Conservation (phyloP, 2,329 filamentous ascomycete genomes). For the Aspergillus proliferans region DNA sequence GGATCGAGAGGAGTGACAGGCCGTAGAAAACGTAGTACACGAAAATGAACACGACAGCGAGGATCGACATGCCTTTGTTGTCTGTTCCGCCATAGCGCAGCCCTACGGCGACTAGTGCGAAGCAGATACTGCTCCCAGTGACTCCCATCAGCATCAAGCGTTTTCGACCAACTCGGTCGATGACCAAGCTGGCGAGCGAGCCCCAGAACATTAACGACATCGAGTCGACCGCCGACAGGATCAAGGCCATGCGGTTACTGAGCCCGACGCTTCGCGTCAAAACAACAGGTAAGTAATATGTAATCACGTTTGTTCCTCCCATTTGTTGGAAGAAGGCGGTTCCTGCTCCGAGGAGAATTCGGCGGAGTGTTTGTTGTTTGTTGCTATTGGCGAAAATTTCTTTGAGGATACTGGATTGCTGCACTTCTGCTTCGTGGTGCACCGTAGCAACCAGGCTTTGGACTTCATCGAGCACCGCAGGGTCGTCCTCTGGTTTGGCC, state of each 20-base stretch:
- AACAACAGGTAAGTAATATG: slow-evolving; percentile 15
- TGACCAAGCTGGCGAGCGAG: slow-evolving; percentile 37
- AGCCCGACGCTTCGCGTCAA: slow-evolving; percentile 11
- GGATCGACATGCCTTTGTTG: slow-evolving; percentile 33
- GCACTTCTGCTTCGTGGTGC: slow-evolving; percentile 7
- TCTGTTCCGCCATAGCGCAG: slow-evolving; percentile 34
- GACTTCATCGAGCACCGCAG: neutral
- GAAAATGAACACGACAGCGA: slow-evolving; percentile 39
- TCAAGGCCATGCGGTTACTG: slow-evolving; percentile 7
- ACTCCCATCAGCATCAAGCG: slow-evolving; percentile 41
- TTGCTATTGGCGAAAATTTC: slow-evolving; percentile 5
- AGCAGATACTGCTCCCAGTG: slow-evolving; percentile 41
- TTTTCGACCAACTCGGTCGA: slow-evolving; percentile 41
- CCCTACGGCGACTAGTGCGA: slow-evolving; percentile 38
- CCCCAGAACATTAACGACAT: slow-evolving; percentile 10
- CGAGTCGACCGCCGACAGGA: slow-evolving; percentile 12
- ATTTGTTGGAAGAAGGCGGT: slow-evolving; percentile 23
- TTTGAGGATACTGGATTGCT: slow-evolving; percentile 2
- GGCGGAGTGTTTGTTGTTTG: slow-evolving; percentile 23
- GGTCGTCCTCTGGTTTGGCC: slow-evolving; percentile 8
- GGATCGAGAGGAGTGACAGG: slow-evolving; percentile 13
- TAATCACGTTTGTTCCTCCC: slow-evolving; percentile 16
- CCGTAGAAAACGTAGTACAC: slow-evolving; percentile 11
- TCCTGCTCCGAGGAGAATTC: slow-evolving; percentile 39
- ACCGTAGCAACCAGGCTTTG: slow-evolving; percentile 3